Base-by-base conservation (phyloP, 2,329 filamentous ascomycete species). In the Pyrenochaeta sp. region DNA sequence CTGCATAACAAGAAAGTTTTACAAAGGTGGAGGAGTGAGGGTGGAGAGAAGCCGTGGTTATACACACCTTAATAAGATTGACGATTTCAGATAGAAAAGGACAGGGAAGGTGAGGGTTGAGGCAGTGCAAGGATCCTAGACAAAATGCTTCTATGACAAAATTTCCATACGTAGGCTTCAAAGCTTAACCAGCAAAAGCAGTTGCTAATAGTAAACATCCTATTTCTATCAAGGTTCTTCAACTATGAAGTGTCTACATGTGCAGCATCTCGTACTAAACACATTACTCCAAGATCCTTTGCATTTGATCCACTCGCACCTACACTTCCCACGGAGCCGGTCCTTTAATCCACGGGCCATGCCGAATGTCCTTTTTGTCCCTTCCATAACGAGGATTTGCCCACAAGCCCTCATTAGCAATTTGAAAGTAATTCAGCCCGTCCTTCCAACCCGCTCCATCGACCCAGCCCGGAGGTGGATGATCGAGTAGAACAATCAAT, bases 1-100 rank as follows among this genome's bases (percentile, higher is more conserved):
- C 47, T 66, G 12, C 74, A 79, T 47, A 81, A 81, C 45, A 68
- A 66, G 27, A 65, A 64, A 7, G 67, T 71, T 1, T 46, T 58
- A 9, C 51, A 60, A 27, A 60, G 37, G 30, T 60, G 56, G 48
- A 42, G 48, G 15, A 45, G 44, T 23, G 46, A 54, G 9, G 61
- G 57, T 31, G 63, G 61, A 2, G 51, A 58, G 48, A 58, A 54
- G 50, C 58, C 56, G 10, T 67, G 63, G 64, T 20, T 66, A 27
- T 69, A 65, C 31, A 62, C 56, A 2, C 60, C 60, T 15, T 64
- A 43, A 56, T n/a, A 15, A 29, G 14, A 23, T 7, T 3, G 11
- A 5, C 4, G 1, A 21, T 9, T 27, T 27, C 9, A 5, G 9
- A 9, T 27, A 27, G 9, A 27, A 27, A 27, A 27, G 9, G 9